Evolutionary conservation across 164 flowering plant species (phyloP).

Genomic region (Vitis amurensis): DNA sequence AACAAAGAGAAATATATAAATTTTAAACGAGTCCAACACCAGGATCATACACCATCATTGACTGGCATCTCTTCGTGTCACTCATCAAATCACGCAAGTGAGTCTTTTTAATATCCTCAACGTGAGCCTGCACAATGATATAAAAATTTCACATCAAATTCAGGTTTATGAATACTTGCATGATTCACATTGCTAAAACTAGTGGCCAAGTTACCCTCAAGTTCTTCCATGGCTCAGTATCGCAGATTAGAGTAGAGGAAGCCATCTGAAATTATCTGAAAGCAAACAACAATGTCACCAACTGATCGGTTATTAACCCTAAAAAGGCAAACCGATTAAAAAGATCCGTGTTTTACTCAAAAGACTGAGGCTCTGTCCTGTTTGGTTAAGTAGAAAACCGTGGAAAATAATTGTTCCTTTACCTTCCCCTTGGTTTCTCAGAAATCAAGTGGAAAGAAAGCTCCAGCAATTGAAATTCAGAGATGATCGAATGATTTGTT

Average conservation of each 20-base stretch:
- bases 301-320: not conserved
- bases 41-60: conserved; percentile 76
- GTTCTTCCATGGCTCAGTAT: conserved; percentile 81
- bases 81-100: conserved; percentile 86
- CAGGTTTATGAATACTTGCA: not conserved
- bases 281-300: not conserved
- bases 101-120: conserved; percentile 67
- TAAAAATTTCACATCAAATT: not conserved
- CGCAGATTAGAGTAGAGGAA: conserved; percentile 60
- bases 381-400: not conserved
- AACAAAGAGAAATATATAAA: not conserved
- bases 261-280: conserved; percentile 45
- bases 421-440: no score
- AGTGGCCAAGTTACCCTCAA: conserved; percentile 52
- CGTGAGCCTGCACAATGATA: conserved; percentile 56
- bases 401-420: not conserved
- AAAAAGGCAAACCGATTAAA: not conserved
- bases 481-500: no score
- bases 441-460: no score
- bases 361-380: not conserved
- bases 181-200: not conserved
- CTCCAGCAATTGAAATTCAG: no score
- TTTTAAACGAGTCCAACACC: not conserved
- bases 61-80: conserved; percentile 67
- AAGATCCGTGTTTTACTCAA: not conserved